Conservation (phyloP, 1,284 basidiomycete genomes). For the Cystobasidiaceae sp. region DNA sequence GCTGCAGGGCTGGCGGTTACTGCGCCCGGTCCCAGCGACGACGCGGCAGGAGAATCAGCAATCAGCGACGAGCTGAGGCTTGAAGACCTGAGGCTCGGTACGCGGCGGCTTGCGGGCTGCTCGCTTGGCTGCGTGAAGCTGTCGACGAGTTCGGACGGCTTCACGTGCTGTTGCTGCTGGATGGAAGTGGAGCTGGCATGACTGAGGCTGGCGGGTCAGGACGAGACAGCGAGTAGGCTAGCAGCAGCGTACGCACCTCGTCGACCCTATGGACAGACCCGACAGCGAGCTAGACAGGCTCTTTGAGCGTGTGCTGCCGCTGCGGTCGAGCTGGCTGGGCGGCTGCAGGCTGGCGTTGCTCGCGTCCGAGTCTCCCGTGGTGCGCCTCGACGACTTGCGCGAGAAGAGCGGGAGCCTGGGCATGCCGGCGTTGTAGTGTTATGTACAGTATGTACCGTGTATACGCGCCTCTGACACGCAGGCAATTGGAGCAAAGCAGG, state of each 20-base stretch:
- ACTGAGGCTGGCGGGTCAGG: no score
- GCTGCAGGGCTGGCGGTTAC: no score
- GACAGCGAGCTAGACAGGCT: constrained; percentile 5
- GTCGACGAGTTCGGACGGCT: neutral
- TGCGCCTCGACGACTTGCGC: neutral
- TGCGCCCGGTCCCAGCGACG: no score
- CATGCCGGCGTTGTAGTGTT: neutral
- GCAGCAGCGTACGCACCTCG: neutral
- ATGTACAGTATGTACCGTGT: no score
- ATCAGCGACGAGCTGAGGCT: neutral
- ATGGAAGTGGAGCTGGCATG: neutral
- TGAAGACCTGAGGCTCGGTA: constrained; percentile 6
- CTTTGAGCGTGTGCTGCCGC: no score
- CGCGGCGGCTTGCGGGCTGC: constrained; percentile 8
- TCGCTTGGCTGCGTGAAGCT: constrained; percentile 1
- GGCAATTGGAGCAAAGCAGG: no score
- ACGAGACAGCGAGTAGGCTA: neutral
- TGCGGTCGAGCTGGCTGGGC: neutral
- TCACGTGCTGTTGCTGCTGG: neutral
- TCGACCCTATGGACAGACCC: neutral
- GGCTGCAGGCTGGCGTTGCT: neutral
- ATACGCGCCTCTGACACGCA: no score
- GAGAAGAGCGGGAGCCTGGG: constrained; percentile 6
- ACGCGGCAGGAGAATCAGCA: no score
- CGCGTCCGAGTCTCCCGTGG: neutral